phyloP scores from a whole-genome alignment of 1,139 yeast species.

The Pichia terricola region DNA sequence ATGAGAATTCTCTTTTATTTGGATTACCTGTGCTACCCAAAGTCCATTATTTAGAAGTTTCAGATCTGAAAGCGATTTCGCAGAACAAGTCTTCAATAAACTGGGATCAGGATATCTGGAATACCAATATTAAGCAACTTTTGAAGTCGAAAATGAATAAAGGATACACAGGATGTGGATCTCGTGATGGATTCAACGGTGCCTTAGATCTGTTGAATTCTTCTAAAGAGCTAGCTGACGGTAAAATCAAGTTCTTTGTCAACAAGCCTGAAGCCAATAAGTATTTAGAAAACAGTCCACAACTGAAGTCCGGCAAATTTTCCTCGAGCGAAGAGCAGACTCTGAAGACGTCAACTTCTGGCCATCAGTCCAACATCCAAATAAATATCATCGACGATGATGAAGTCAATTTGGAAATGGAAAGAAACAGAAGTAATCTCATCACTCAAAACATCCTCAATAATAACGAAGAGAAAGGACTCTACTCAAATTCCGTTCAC shows the following conservation, averaged over 20 bases:
- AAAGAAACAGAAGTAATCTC: no score
- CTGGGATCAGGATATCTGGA: constrained; percentile 74
- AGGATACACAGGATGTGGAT: constrained; percentile 85
- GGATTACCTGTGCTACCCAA: constrained; percentile 88
- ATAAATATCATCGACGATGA: constrained; percentile 1
- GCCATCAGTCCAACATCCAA: neutral
- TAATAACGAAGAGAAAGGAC: no score
- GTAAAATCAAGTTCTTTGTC: constrained; percentile 9
- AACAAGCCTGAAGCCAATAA: constrained; percentile 9
- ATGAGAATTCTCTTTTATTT: constrained; percentile 68
- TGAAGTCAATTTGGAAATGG: no score
- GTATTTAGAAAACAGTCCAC: constrained; percentile 8
- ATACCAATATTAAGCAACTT: constrained; percentile 48
- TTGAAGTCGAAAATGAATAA: constrained; percentile 53
- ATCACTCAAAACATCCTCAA: no score
- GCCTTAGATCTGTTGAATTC: constrained; percentile 40
- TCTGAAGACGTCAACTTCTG: neutral
- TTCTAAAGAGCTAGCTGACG: constrained; percentile 20
- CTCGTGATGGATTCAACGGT: constrained; percentile 50
- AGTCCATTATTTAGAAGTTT: constrained; percentile 67
- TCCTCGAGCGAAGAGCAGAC: constrained; percentile 18
- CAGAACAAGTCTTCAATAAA: constrained; percentile 27
- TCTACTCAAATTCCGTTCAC: no score
- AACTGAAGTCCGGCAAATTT: constrained; percentile 1
- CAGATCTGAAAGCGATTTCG: constrained; percentile 40